These are phyloP conservation scores for Steccherinum ochraceum DNA, from an alignment of 768 basidiomycete genomes.

Conservation along the genomic window DNA sequence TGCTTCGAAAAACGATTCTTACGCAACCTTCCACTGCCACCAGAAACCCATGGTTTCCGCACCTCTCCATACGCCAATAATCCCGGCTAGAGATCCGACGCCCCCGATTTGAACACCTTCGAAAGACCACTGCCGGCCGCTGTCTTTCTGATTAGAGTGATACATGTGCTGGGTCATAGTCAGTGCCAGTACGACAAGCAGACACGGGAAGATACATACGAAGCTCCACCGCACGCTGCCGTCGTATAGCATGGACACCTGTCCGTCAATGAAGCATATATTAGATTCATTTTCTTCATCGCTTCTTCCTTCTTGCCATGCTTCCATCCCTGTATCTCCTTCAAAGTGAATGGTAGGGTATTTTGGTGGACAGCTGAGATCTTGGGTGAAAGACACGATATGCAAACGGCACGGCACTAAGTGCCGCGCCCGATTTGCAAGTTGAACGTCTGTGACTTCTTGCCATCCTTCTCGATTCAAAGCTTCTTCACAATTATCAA, in stretches of 20 bases:
- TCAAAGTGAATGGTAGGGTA: conserved; percentile 46
- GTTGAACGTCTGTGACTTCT: background rate
- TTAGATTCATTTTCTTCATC: conserved; percentile 20
- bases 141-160: background rate
- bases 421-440: background rate
- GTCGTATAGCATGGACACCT: conserved; percentile 41
- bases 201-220: conserved; percentile 23
- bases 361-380: conserved; percentile 9
- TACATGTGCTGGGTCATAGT: background rate
- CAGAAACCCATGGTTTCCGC: conserved; percentile 19
- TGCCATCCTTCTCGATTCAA: background rate
- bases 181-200: background rate
- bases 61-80: conserved; percentile 53
- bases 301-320: conserved; percentile 4
- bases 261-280: conserved; percentile 32
- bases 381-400: background rate
- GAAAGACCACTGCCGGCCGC: conserved; percentile 39
- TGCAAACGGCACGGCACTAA: background rate
- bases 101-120: conserved; percentile 56
- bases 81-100: conserved; percentile 43
- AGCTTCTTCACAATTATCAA: too few species aligned
- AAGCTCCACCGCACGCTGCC: conserved; percentile 47
- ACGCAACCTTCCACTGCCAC: conserved; percentile 14
- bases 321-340: conserved; percentile 37
- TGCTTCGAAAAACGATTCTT: too few species aligned